These are phyloP conservation scores for Pharus latifolius DNA, from an alignment of 176 grass and related monocot species.

Conservation along the genomic window DNA sequence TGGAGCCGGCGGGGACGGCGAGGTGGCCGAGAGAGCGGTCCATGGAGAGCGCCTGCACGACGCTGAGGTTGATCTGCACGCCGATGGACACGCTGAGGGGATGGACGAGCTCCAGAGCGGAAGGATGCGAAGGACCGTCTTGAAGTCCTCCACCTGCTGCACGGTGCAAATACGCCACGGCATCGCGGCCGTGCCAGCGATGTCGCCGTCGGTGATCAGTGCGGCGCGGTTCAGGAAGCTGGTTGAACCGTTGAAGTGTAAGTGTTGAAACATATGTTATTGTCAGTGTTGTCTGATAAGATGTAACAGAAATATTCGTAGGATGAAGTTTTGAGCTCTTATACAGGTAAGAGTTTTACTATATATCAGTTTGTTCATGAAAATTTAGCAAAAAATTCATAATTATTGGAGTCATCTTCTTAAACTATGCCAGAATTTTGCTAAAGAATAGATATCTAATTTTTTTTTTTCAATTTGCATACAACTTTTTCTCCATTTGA, in stretches of 20 bases:
- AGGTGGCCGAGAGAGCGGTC: constrained; percentile 51
- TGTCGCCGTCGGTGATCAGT: constrained; percentile 43
- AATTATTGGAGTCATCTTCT: no score
- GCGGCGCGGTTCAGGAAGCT: constrained; percentile 73
- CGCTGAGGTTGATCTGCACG: constrained; percentile 45
- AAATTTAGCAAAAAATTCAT: no score
- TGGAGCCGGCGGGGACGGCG: constrained; percentile 49
- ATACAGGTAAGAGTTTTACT: no score
- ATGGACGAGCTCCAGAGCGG: constrained; percentile 54
- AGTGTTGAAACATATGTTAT: background rate
- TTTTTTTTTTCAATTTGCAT: no score
- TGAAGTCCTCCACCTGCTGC: constrained; percentile 65
- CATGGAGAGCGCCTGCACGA: constrained; percentile 72
- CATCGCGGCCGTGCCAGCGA: background rate
- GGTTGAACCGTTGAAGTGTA: background rate
- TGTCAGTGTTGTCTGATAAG: no score
- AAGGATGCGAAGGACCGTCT: constrained; percentile 45
- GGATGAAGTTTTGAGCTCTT: no score
- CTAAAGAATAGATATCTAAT: no score
- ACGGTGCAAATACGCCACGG: constrained; percentile 64
- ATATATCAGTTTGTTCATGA: no score
- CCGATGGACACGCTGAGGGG: constrained; percentile 40
- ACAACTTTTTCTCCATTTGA: no score
- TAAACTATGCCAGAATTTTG: no score
- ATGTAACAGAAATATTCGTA: background rate